Percentiles rank a stretch among this genome's conserved stretches.
phyloP scores from a whole-genome alignment of 345 rosid species.

The Arabis alpina region DNA sequence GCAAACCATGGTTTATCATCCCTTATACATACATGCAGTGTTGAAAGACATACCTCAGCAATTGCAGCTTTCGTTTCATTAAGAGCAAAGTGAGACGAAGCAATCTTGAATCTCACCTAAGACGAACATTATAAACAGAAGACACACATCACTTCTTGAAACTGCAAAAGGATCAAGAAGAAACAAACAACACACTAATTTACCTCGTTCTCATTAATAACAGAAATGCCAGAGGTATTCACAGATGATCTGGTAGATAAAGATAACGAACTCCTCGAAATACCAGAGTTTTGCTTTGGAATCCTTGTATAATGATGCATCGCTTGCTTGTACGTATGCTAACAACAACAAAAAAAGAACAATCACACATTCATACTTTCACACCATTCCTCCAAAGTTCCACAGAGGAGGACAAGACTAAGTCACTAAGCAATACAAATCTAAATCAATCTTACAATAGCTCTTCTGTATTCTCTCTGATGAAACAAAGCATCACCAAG shows the following conservation, averaged over 20 bases:
- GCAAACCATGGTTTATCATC: slow-evolving; percentile 14
- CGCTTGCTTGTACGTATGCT: slow-evolving; percentile 90
- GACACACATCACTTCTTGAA: slow-evolving; percentile 13
- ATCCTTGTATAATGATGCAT: slow-evolving; percentile 70
- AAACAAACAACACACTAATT: slow-evolving; percentile 15
- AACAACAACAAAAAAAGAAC: slow-evolving; percentile 8
- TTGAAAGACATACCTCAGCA: slow-evolving; percentile 62
- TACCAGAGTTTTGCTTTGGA: slow-evolving; percentile 76
- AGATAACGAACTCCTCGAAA: slow-evolving; percentile 72
- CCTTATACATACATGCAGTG: slow-evolving; percentile 14
- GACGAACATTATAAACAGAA: slow-evolving; percentile 8
- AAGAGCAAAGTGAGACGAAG: slow-evolving; percentile 80
- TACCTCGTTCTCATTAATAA: slow-evolving; percentile 92
- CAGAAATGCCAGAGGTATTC: slow-evolving; percentile 64
- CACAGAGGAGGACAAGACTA: neutral
- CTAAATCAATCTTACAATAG: slow-evolving; percentile 66
- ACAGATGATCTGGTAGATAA: slow-evolving; percentile 74
- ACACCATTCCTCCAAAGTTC: neutral
- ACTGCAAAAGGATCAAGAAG: slow-evolving; percentile 17
- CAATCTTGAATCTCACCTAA: slow-evolving; percentile 93
- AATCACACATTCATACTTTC: neutral
- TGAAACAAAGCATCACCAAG: slow-evolving; percentile 88
- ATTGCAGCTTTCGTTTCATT: slow-evolving; percentile 79
- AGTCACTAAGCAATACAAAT: neutral
- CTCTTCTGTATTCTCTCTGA: slow-evolving; percentile 80